Percentiles rank a stretch among this genome's conserved stretches.
Conservation (phyloP, 1,284 basidiomycete species). For the Abortiporus biennis region DNA sequence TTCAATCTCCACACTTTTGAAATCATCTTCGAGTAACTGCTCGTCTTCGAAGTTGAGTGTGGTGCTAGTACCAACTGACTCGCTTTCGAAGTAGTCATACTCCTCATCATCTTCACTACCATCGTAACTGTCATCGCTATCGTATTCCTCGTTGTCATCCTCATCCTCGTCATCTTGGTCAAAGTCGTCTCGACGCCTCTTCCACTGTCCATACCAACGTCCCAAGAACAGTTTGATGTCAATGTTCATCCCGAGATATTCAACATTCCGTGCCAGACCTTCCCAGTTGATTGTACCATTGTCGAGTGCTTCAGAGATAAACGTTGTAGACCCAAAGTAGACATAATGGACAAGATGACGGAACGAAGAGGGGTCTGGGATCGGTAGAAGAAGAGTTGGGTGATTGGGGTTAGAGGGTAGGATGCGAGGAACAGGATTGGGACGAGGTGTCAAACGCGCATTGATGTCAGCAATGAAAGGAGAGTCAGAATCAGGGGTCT, state of each 20-base stretch:
- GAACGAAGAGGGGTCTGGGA: constrained; percentile 70
- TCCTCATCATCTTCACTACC: constrained; percentile 23
- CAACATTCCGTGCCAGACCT: constrained; percentile 74
- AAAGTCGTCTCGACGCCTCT: constrained; percentile 29
- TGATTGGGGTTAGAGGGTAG: constrained; percentile 56
- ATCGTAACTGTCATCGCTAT: constrained; percentile 19
- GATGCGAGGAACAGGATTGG: constrained; percentile 52
- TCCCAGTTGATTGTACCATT: constrained; percentile 65
- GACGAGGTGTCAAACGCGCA: constrained; percentile 25
- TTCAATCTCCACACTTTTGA: constrained; percentile 12
- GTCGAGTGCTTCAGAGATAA: constrained; percentile 56
- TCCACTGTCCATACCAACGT: constrained; percentile 55
- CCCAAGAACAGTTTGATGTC: constrained; percentile 68
- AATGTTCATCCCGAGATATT: constrained; percentile 64
- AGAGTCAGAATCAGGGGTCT: constrained; percentile 13
- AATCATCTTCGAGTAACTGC: constrained; percentile 28
- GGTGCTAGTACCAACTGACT: constrained; percentile 19
- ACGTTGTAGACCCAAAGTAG: constrained; percentile 61
- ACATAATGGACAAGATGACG: constrained; percentile 71
- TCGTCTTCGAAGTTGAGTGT: constrained; percentile 25
- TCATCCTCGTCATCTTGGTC: constrained; percentile 13
- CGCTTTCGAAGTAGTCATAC: constrained; percentile 15
- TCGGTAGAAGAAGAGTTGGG: constrained; percentile 66
- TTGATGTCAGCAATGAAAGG: constrained; percentile 15
- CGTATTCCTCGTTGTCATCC: constrained; percentile 18